A percentile compares a stretch with the other conserved stretches of the same genome.
phyloP scores from a whole-genome alignment of 2,329 filamentous ascomycete species.

The Chrysoporthe puriensis region DNA sequence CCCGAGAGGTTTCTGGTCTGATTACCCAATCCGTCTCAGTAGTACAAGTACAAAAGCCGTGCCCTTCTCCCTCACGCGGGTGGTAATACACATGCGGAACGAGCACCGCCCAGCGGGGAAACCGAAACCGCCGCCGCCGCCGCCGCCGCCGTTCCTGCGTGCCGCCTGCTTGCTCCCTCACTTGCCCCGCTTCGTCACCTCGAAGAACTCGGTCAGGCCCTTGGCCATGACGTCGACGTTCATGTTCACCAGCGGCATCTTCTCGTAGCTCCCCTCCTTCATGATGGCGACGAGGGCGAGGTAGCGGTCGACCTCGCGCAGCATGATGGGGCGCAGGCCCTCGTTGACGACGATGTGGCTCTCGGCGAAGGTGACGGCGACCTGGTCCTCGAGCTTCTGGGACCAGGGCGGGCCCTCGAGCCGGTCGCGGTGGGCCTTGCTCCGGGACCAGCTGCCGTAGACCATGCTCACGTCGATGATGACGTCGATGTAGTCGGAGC shows the following conservation, averaged over 20 bases:
- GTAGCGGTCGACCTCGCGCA: constrained; percentile 73
- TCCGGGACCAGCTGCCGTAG: constrained; percentile 75
- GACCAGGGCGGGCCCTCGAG: constrained; percentile 66
- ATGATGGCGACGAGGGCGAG: constrained; percentile 83
- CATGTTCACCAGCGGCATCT: constrained; percentile 82
- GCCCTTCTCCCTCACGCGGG: too few relatives aligned
- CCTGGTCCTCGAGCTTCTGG: constrained; percentile 66
- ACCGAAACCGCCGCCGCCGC: too few relatives aligned
- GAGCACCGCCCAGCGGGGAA: background rate
- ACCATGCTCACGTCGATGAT: constrained; percentile 97
- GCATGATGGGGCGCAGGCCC: constrained; percentile 65
- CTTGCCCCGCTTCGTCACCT: constrained; percentile 65
- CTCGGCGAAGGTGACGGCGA: constrained; percentile 68
- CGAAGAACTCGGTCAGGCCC: constrained; percentile 78
- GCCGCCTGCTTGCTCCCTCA: constrained; percentile 17
- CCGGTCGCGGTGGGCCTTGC: constrained; percentile 55
- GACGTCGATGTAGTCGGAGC: constrained; percentile 97
- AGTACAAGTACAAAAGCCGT: background rate
- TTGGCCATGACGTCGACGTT: constrained; percentile 83
- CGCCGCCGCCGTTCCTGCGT: too few relatives aligned
- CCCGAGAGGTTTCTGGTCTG: too few relatives aligned
- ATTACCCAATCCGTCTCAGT: too few relatives aligned
- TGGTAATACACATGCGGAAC: background rate
- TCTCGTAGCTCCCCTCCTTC: constrained; percentile 82
- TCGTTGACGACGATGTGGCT: constrained; percentile 70